These are phyloP conservation scores for Entonaema liquescens DNA, from an alignment of 495 filamentous ascomycete species.

Conservation along the genomic window DNA sequence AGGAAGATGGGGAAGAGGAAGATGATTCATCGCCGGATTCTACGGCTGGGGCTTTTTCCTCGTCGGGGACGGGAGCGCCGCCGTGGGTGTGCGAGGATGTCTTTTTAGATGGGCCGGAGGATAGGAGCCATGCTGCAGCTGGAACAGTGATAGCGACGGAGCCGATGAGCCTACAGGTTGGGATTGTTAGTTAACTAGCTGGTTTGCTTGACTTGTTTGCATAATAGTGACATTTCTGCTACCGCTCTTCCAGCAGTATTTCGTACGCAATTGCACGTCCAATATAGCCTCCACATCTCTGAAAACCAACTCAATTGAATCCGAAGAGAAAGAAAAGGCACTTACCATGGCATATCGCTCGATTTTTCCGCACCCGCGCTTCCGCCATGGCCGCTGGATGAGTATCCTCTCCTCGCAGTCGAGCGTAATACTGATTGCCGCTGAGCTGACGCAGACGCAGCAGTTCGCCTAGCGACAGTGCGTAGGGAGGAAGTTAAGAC, in stretches of 20 bases:
- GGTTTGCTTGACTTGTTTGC: not conserved
- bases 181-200: not conserved
- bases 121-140: conserved; percentile 22
- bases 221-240: not conserved
- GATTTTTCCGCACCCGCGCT: conserved; percentile 32
- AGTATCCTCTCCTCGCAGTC: conserved; percentile 26
- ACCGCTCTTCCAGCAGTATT: not conserved
- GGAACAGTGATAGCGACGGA: conserved; percentile 33
- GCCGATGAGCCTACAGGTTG: conserved; percentile 35
- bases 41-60: conserved; percentile 17
- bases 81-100: conserved; percentile 7
- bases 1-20: not conserved
- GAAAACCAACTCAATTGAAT: not conserved
- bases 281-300: not conserved
- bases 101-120: not conserved
- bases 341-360: conserved; percentile 46
- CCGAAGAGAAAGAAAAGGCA: not conserved
- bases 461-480: conserved; percentile 16
- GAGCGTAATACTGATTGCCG: conserved; percentile 7
- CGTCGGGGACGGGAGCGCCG: conserved; percentile 1
- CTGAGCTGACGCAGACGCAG: not conserved
- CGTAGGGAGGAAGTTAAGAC: conserved; percentile 17
- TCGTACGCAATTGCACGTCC: not conserved
- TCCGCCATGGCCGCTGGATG: conserved; percentile 17
- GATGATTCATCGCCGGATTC: conserved; percentile 9